phyloP scores from a whole-genome alignment of 2,329 filamentous ascomycete species.

The Xylariaceae sp. region DNA sequence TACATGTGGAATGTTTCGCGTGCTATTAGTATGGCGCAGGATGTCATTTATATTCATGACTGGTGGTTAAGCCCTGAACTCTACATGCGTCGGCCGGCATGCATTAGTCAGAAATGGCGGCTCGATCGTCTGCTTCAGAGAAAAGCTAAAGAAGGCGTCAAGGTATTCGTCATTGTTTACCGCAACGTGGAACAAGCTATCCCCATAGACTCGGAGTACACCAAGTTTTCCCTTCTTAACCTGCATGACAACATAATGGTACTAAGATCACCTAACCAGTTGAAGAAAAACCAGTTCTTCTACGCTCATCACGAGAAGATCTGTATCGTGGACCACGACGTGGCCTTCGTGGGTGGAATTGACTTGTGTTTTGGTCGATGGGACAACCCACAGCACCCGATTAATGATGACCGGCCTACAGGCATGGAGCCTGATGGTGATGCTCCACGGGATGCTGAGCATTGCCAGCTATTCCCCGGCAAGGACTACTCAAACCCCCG shows the following conservation, averaged over 20 bases:
- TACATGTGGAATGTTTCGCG: slow-evolving; percentile 99
- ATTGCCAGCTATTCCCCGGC: slow-evolving; percentile 94
- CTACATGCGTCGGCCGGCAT: slow-evolving; percentile 90
- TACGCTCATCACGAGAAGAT: slow-evolving; percentile 99
- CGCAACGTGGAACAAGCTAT: slow-evolving; percentile 96
- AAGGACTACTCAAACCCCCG: slow-evolving; percentile 98
- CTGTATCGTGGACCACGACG: slow-evolving; percentile 93
- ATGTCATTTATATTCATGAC: slow-evolving; percentile 98
- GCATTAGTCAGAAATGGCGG: slow-evolving; percentile 97
- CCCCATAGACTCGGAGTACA: slow-evolving; percentile 97
- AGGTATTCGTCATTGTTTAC: slow-evolving; percentile 97
- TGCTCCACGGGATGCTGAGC: slow-evolving; percentile 83
- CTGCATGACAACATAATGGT: slow-evolving; percentile 96
- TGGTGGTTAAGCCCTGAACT: slow-evolving; percentile 98
- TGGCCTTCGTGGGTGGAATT: slow-evolving; percentile 94
- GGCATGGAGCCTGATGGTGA: slow-evolving; percentile 82
- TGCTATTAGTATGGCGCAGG: slow-evolving; percentile 94
- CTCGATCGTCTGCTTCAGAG: slow-evolving; percentile 90
- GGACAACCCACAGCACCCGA: slow-evolving; percentile 92
- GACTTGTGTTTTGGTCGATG: slow-evolving; percentile 97
- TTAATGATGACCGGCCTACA: slow-evolving; percentile 92
- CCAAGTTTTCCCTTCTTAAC: slow-evolving; percentile 93
- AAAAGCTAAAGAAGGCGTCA: slow-evolving; percentile 94
- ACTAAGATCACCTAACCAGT: slow-evolving; percentile 94
- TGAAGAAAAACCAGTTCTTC: slow-evolving; percentile 99